Base-by-base conservation (phyloP, 345 rosid species). In the Zanthoxylum bungeanum region DNA sequence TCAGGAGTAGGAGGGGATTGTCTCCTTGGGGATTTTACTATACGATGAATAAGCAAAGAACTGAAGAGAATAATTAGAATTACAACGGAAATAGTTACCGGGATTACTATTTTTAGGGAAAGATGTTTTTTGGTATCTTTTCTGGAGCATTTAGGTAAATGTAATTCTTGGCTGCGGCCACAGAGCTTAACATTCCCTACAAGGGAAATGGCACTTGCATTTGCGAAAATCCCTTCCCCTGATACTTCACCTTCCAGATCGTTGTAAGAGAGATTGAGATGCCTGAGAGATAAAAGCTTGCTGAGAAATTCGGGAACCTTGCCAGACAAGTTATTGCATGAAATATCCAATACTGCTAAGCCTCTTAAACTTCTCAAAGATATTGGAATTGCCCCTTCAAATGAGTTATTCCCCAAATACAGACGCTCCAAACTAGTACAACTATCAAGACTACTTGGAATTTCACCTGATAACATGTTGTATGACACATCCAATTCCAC, bases 141-240 rank as follows among this genome's bases (percentile, higher is more conserved):
- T 34, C 46, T 50, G 14, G 68, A 50, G 76, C 79, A 79, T 34
- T 25, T 7, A 3, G 71, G 77, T 59, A 67, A 16, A 42, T 22
- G 71, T 10, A 75, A 52, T 30, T 47, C 19, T 16, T 22, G 56
- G 47, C 68, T 27, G 1, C 72, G 77, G 1, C 72, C 82, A 8
- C 82, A 78, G 70, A 78, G 55, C 28, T 71, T 60, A 28, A 34
- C 14, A n/a, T 74, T 70, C 42, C 80, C 76, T 17, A 9, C 10
- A 6, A 77, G n/a, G 5, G 74, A 77, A 68, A 73, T 12, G 3
- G 66, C 70, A 40, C 64, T 67, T 17, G 49, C 60, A 36, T 73
- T 73, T 47, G 70, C 70, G 12, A 77, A 73, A 22, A 77, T 28
- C 4, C 77, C 77, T 39, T 77, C 70, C 9, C 1, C 10, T 4